A percentile compares a stretch with the other conserved stretches of the same genome.
Conservation (phyloP, 2,329 filamentous ascomycete species). For the Zymoseptoria crescenta region DNA sequence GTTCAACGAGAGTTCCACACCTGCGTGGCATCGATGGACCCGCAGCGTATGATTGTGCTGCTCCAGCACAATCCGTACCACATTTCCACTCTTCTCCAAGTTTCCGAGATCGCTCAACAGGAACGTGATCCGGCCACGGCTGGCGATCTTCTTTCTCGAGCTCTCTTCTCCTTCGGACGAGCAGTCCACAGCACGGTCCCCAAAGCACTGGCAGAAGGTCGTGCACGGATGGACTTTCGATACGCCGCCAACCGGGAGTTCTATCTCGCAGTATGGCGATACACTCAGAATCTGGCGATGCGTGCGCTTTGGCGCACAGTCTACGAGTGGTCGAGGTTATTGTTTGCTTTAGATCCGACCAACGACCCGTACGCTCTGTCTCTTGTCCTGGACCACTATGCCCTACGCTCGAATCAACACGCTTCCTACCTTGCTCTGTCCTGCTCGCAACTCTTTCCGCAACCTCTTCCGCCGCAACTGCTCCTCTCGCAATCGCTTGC, state of each 20-base stretch:
- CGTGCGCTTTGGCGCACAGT: constrained; percentile 93
- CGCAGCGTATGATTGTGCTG: constrained; percentile 70
- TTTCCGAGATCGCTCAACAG: constrained; percentile 84
- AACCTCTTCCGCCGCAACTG: constrained; percentile 46
- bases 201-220: constrained; percentile 65
- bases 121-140: constrained; percentile 81
- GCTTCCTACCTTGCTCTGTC: constrained; percentile 49
- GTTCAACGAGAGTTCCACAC: constrained; percentile 69
- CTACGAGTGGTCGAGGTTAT: constrained; percentile 84
- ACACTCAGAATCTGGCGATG: constrained; percentile 74
- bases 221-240: constrained; percentile 71
- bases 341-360: constrained; percentile 64
- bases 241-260: constrained; percentile 86
- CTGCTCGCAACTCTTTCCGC: constrained; percentile 35
- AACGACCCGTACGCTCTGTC: constrained; percentile 76
- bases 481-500: constrained; percentile 71
- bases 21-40: constrained; percentile 76
- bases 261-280: constrained; percentile 82
- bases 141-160: constrained; percentile 80
- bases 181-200: constrained; percentile 77
- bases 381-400: constrained; percentile 74
- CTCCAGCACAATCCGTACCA: constrained; percentile 76
- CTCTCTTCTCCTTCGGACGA: constrained; percentile 87
- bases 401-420: constrained; percentile 70
- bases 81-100: constrained; percentile 86